Conservation (phyloP, 2,329 filamentous ascomycete species). For the Beauveria caledonica region DNA sequence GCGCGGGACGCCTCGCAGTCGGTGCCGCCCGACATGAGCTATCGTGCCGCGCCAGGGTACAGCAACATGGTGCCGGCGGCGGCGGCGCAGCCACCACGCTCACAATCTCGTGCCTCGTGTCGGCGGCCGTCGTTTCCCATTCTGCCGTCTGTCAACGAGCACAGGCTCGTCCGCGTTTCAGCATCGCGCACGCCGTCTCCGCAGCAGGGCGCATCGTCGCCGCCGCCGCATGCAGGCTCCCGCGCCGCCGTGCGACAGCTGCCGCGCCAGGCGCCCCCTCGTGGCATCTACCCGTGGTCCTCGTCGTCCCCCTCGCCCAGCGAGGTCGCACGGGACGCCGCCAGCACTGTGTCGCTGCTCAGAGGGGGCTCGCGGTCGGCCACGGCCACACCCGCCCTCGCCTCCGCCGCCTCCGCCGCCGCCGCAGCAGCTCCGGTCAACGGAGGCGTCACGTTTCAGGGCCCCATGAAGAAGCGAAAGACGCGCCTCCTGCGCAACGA, state of each 20-base stretch:
- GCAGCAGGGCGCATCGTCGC: constrained; percentile 20
- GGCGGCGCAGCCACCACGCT: constrained; percentile 28
- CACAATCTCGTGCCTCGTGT: constrained; percentile 46
- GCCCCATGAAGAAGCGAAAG: constrained; percentile 91
- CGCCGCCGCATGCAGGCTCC: constrained; percentile 32
- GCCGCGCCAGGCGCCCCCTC: constrained; percentile 43
- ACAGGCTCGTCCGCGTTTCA: constrained; percentile 37
- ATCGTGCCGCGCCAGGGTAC: constrained; percentile 28
- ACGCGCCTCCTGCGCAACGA: constrained; percentile 83
- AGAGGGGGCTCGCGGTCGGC: constrained; percentile 11
- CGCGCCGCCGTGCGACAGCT: neutral
- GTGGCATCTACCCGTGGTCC: constrained; percentile 49
- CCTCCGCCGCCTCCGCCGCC: constrained; percentile 25
- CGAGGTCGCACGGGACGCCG: constrained; percentile 34
- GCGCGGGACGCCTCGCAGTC: constrained; percentile 78
- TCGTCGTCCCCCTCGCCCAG: constrained; percentile 39
- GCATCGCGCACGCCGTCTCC: constrained; percentile 24
- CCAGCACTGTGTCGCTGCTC: constrained; percentile 20
- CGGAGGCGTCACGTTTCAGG: constrained; percentile 46
- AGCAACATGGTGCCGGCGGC: constrained; percentile 17
- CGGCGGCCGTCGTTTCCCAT: constrained; percentile 61
- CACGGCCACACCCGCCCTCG: constrained; percentile 19
- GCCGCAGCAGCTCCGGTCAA: constrained; percentile 17
- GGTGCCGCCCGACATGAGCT: constrained; percentile 89
- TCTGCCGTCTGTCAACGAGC: constrained; percentile 63